Base-by-base conservation (phyloP, 1,284 basidiomycete genomes). In the Austropuccinia psidii region DNA sequence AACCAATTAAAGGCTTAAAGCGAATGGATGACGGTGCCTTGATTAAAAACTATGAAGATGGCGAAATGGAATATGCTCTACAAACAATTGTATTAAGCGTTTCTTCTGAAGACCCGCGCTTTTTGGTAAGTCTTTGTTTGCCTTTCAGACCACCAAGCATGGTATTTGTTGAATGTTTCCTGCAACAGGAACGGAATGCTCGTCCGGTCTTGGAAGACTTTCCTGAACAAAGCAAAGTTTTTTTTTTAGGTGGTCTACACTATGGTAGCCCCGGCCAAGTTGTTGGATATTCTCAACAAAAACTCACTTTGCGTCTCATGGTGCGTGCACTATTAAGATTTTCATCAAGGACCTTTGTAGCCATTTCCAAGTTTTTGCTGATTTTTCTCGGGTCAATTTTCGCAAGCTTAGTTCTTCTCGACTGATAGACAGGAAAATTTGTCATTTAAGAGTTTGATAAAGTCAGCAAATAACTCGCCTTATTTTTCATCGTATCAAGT, bases 261-360 rank as follows among this genome's bases (percentile, higher is more conserved):
- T 98, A 96, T 79, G 96, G 96, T n/a, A 88, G 90, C 4, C 93
- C 96, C 6, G 93, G 93, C 0, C 90, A 93, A 78, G 91, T 99
- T 9, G 85, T 86, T 37, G 85, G 82, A 0, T 90, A 91, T 0
- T 85, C 85, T 0, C 84, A 88, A 7, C 84, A 85, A 8, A 84
- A 86, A 0, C 82, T 96, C 35, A 88, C 89, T 39, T 89, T 94
- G 75, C 83, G 89, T 64, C 85, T 96, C 73, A 91, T 91, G 27
- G 90, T 93, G 78, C 76, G 88, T 83, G 0, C 6, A 49, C 6
- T n/a, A n/a, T 5, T 24, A 52, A 7, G 60, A 55, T 39, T 21
- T 54, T 2, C 19, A 15, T 33, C 31, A n/a, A 6, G 4, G n/a
- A 3, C n/a, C 31, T 39, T 70, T 2, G 3, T 50, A 43, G 8